Conservation (phyloP, 345 rosid genomes). For the Gossypium australe region DNA sequence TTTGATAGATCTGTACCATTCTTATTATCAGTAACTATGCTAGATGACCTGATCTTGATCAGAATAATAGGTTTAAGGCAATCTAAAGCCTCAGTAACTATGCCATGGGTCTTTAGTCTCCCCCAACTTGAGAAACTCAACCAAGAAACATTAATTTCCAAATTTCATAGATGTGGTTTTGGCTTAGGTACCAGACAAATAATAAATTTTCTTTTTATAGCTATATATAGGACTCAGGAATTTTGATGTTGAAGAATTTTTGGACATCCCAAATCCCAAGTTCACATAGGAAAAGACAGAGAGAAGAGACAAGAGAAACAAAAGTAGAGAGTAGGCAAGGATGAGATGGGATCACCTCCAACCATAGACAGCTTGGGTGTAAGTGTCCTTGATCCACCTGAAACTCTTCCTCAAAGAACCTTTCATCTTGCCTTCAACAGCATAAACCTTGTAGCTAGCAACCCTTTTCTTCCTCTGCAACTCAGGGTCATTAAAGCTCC, state of each 20-base stretch:
- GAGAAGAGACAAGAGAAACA: not conserved
- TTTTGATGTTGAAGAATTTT: not conserved
- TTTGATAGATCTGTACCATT: not conserved
- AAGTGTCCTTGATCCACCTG: conserved; percentile 83
- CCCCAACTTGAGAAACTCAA: not conserved
- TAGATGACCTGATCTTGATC: not conserved
- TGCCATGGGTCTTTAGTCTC: no score
- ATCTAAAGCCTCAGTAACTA: no score
- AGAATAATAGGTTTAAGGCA: not conserved
- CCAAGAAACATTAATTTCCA: not conserved
- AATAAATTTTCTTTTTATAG: not conserved
- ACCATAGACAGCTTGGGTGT: conserved; percentile 55
- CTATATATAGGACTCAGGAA: not conserved
- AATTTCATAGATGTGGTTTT: not conserved
- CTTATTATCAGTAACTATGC: not conserved
- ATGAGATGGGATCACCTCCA: conserved; percentile 32
- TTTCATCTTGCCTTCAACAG: conserved; percentile 85
- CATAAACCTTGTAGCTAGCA: conserved; percentile 74
- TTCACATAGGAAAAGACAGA: not conserved
- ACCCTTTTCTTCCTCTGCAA: conserved; percentile 89
- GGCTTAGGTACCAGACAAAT: not conserved
- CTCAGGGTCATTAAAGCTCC: conserved; percentile 85
- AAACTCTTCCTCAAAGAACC: conserved; percentile 81
- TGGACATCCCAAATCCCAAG: no score
- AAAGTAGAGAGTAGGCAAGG: not conserved